Evolutionary conservation across 805 yeast species (phyloP), one percentile per base, ranked within the genome.

Genomic region (Saccharomycopsis capsularis): DNA sequence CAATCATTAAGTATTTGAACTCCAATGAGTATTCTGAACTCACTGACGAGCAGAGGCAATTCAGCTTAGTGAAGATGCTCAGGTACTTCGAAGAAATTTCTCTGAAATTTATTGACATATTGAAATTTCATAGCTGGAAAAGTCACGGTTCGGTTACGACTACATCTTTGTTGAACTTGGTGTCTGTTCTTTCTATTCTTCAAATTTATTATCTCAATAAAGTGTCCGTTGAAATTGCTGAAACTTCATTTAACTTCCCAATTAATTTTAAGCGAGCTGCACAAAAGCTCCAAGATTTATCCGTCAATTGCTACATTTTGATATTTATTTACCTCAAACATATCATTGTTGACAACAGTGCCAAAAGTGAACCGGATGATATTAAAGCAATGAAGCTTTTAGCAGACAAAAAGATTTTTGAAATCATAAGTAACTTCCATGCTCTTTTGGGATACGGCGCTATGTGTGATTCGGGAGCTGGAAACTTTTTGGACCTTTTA

Each of bases 361-460:
- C 7, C n/a, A n/a, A 7, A 18, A 9, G 18, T 6, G 21, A 36
- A 36, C 9, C 7, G 16, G 6, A 7, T 6, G 39, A 18, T 36
- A 11, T 36, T 15, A 18, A 21, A 15, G n/a, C 11, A 2, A n/a
- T n/a, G n/a, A n/a, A n/a, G n/a, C n/a, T n/a, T n/a, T n/a, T n/a
- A n/a, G 11, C 32, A 24, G 44, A 41, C 13, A 53, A 60, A 27
- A 48, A 18, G 38, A 53, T 2, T 27, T 63, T 69, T 49, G 76
- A 77, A 30, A 59, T 83, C 18, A 63, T 87, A 13, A 72, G 79
- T 37, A 63, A 77, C 4, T 60, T 87, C 1, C 99, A 93, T 60
- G 79, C 78, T 5, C 81, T 86, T 42, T 63, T 90, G 7, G 97
- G 97, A 0, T 57, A 63, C 1, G 67, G 86, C 36, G 73, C 77